Conservation (phyloP, 352 stramenopile genomes). For the Pythium coloratum region DNA sequence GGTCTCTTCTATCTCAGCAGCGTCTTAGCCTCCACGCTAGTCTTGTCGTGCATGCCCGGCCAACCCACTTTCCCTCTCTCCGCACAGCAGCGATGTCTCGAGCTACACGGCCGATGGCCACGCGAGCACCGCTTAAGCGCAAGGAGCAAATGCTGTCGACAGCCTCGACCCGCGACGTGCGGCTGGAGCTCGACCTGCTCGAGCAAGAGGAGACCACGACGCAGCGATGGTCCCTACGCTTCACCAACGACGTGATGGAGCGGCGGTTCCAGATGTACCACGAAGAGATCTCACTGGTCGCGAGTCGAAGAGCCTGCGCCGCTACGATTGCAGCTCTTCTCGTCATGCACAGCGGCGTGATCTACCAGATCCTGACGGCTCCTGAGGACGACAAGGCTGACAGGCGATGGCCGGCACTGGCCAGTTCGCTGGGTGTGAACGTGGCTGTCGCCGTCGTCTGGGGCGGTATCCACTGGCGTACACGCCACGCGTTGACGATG, state of each 20-base stretch:
- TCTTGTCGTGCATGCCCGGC: not conserved
- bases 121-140: slow-evolving; percentile 2
- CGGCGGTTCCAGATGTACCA: slow-evolving; percentile 61
- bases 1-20: not conserved
- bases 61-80: not conserved
- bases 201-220: slow-evolving; percentile 42
- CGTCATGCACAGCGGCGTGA: slow-evolving; percentile 40
- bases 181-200: slow-evolving; percentile 49
- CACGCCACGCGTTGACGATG: slow-evolving; percentile 22
- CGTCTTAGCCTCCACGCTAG: not conserved
- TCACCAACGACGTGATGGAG: slow-evolving; percentile 46
- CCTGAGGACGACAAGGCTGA: not conserved
- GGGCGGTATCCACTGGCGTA: slow-evolving; percentile 29
- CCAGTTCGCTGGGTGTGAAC: slow-evolving; percentile 24
- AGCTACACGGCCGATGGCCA: not conserved
- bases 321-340: slow-evolving; percentile 38
- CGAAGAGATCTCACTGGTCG: slow-evolving; percentile 43
- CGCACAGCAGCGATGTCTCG: slow-evolving; percentile 1
- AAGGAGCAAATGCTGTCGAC: slow-evolving; percentile 48
- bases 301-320: slow-evolving; percentile 35
- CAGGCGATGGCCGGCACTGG: slow-evolving; percentile 31
- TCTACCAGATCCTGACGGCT: slow-evolving; percentile 19
- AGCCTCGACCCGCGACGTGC: slow-evolving; percentile 45
- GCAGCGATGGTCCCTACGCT: slow-evolving; percentile 49
- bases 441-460: slow-evolving; percentile 6